Base-by-base conservation (phyloP, 345 rosid genomes). In the Carallia pectinifolia region DNA sequence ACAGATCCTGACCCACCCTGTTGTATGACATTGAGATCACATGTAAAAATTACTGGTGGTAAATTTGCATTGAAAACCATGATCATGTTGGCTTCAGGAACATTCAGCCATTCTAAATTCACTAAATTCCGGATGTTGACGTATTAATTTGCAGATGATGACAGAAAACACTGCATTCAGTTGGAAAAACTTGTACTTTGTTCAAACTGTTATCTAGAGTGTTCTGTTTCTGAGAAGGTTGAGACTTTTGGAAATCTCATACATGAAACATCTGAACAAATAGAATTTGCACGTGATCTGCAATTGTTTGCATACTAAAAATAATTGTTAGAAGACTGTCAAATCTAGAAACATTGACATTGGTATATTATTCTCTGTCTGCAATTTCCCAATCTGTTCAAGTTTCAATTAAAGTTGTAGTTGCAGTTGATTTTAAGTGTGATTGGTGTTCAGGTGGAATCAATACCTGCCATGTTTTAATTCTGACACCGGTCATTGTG, bases 1-100 rank as follows among this genome's bases (percentile, higher is more conserved):
- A 95, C 97, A 34, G 93, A 95, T 66, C 99, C 97, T 48, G 85
- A 77, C 59, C 97, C 97, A 69, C 99, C 99, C 96, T 94, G 98
- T 86, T 83, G 38, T 61, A 15, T 66, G 19, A 72, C 66, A 67
- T 68, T 77, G 54, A 68, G 53, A 53, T 72, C 4, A 66, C 44
- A 52, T 60, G 56, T 68, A 18, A 66, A 74, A 31, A 62, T 58
- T 19, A 23, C 2, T n/a, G 27, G 66, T n/a, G n/a, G 66, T 44
- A 55, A 63, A 56, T 63, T 58, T 64, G 69, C 62, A 27, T 56
- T 12, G 12, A 56, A 56, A 13, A 23, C 60, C 18, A 55, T 55
- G 31, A 27, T 27, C 30, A 56, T 23, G 31, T 56, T 30, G 50
- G 4, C 50, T 12, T 23, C 3, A 13, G 50, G 4, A 13, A 12